Conservation (phyloP, 768 basidiomycete species). For the Agrocybe pediades region DNA sequence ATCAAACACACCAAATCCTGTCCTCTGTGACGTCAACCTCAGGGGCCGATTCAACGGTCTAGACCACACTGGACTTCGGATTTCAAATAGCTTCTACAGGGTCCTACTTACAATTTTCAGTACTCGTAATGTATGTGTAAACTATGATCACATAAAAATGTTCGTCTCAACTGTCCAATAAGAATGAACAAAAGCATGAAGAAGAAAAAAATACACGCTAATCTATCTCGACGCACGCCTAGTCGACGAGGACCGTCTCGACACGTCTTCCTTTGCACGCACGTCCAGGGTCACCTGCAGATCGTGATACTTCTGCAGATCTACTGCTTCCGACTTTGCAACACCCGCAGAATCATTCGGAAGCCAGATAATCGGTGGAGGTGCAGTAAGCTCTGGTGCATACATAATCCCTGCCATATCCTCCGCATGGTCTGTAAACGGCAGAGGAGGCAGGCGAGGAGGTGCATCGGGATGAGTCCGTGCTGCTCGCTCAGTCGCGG, state of each 20-base stretch:
- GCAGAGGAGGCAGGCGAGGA: slow-evolving; percentile 65
- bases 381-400: slow-evolving; percentile 79
- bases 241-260: slow-evolving; percentile 35
- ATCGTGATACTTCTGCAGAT: slow-evolving; percentile 74
- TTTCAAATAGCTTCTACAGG: slow-evolving; percentile 5
- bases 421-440: slow-evolving; percentile 76
- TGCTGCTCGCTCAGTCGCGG: slow-evolving; percentile 76
- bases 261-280: slow-evolving; percentile 53
- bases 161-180: too few species aligned
- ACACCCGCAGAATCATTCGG: slow-evolving; percentile 77
- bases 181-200: neutral
- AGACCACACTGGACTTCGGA: slow-evolving; percentile 16
- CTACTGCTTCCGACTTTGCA: slow-evolving; percentile 72
- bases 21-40: slow-evolving; percentile 21
- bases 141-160: too few species aligned
- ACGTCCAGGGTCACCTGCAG: slow-evolving; percentile 73
- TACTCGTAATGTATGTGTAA: too few species aligned
- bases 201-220: slow-evolving; percentile 9
- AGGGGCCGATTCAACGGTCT: slow-evolving; percentile 10
- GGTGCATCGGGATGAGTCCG: slow-evolving; percentile 79
- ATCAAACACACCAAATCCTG: neutral
- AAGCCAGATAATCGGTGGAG: slow-evolving; percentile 82
- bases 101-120: neutral
- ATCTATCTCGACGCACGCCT: slow-evolving; percentile 28
- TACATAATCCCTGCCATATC: slow-evolving; percentile 80